Evolutionary conservation across 768 basidiomycete species (phyloP).

Genomic region (Clavaria fumosa): DNA sequence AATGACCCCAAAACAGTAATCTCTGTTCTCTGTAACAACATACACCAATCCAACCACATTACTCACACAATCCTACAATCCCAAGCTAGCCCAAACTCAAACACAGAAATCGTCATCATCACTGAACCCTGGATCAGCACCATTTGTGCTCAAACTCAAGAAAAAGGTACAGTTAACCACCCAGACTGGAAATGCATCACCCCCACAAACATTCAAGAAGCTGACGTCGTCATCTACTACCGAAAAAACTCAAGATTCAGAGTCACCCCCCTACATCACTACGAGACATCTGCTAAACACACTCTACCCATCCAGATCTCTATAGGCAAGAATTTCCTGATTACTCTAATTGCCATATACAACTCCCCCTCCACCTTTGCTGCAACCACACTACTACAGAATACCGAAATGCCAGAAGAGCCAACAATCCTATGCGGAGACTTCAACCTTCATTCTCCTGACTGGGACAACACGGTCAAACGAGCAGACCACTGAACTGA

Average conservation of each 20-base stretch:
- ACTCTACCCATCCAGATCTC: background rate
- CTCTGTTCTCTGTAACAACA: too few species aligned
- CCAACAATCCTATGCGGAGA: too few species aligned
- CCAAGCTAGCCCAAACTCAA: background rate
- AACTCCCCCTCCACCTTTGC: background rate
- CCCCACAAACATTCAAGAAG: too few species aligned
- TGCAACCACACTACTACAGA: background rate
- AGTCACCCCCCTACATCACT: background rate
- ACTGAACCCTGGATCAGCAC: conserved; percentile 1
- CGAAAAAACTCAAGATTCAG: background rate
- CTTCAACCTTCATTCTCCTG: too few species aligned
- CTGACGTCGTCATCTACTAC: background rate
- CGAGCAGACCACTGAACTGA: too few species aligned
- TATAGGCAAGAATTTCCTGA: background rate
- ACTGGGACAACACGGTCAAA: too few species aligned
- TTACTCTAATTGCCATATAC: background rate
- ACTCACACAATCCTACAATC: background rate
- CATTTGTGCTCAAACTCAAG: background rate
- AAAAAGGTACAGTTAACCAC: background rate
- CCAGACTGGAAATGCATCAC: too few species aligned
- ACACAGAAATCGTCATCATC: background rate
- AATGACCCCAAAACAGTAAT: too few species aligned
- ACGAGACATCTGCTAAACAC: background rate
- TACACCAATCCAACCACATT: too few species aligned
- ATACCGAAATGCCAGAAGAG: too few species aligned